Percentiles rank a stretch among this genome's conserved stretches.
Evolutionary conservation across 768 basidiomycete genomes (phyloP).

Genomic region (Tricholomella constricta): DNA sequence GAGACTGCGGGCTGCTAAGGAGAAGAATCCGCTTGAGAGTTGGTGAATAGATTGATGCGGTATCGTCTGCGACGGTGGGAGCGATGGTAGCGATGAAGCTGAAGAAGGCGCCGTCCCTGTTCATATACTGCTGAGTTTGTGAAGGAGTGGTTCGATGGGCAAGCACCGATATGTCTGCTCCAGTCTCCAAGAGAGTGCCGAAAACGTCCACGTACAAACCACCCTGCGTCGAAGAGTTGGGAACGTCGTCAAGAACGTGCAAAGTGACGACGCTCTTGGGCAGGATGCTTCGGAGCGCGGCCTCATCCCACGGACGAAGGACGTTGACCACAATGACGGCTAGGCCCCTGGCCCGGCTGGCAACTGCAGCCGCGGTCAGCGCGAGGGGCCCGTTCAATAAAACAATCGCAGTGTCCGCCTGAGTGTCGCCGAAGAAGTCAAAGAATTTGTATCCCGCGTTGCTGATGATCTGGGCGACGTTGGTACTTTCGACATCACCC

Average conservation of each 20-base stretch:
- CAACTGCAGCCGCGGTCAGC: slow-evolving; percentile 57
- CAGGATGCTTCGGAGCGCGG: slow-evolving; percentile 57
- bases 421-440: slow-evolving; percentile 67
- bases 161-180: slow-evolving; percentile 43
- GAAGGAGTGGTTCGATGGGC: slow-evolving; percentile 61
- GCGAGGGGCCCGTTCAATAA: slow-evolving; percentile 77
- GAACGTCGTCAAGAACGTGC: slow-evolving; percentile 81
- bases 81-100: slow-evolving; percentile 39
- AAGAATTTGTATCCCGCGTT: slow-evolving; percentile 73
- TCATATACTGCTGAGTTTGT: slow-evolving; percentile 54
- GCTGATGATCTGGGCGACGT: slow-evolving; percentile 51
- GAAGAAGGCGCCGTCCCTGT: slow-evolving; percentile 42
- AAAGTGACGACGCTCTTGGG: slow-evolving; percentile 61
- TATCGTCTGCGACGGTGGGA: slow-evolving; percentile 28
- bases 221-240: slow-evolving; percentile 60
- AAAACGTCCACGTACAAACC: slow-evolving; percentile 75
- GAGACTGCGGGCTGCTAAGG: slow-evolving; percentile 59
- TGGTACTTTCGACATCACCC: slow-evolving; percentile 23
- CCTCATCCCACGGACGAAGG: slow-evolving; percentile 81
- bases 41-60: slow-evolving; percentile 48
- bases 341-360: slow-evolving; percentile 45
- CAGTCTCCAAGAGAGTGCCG: slow-evolving; percentile 48
- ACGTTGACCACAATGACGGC: slow-evolving; percentile 76
- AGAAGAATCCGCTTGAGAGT: slow-evolving; percentile 63
- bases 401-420: slow-evolving; percentile 69